A percentile compares a stretch with the other conserved stretches of the same genome.
These are phyloP conservation scores for Eucalyptus erythrocorys DNA, from an alignment of 345 rosid genomes.

Conservation along the genomic window DNA sequence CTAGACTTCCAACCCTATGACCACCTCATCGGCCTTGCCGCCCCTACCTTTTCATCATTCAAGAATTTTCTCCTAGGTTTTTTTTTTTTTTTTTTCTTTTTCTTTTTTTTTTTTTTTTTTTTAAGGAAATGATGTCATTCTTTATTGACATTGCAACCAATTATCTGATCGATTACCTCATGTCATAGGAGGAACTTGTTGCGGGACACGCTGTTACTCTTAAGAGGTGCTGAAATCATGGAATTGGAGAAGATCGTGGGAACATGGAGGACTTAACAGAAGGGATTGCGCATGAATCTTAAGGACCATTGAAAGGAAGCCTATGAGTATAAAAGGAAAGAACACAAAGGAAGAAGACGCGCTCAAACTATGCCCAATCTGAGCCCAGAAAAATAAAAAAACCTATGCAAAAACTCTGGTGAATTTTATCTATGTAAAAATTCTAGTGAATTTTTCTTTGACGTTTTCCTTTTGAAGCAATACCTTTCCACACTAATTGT, in stretches of 20 bases:
- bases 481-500: neutral
- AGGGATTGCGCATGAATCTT: neutral
- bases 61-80: neutral
- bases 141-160: neutral
- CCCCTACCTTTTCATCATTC: neutral
- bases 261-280: neutral
- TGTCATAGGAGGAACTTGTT: neutral
- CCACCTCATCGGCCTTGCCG: neutral
- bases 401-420: rapidly evolving
- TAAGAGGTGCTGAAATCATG: neutral
- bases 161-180: neutral
- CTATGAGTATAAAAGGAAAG: neutral
- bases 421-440: neutral
- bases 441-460: too few species aligned
- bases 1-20: neutral
- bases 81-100: rapidly evolving
- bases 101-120: rapidly evolving
- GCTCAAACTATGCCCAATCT: neutral
- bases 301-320: too few species aligned
- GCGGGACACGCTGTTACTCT: neutral
- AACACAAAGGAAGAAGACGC: neutral
- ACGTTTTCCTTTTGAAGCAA: neutral
- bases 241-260: neutral
- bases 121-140: neutral
- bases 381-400: too few species aligned